Base-by-base conservation (phyloP, 202 grass and related monocot species). In the Carex arenaria region DNA sequence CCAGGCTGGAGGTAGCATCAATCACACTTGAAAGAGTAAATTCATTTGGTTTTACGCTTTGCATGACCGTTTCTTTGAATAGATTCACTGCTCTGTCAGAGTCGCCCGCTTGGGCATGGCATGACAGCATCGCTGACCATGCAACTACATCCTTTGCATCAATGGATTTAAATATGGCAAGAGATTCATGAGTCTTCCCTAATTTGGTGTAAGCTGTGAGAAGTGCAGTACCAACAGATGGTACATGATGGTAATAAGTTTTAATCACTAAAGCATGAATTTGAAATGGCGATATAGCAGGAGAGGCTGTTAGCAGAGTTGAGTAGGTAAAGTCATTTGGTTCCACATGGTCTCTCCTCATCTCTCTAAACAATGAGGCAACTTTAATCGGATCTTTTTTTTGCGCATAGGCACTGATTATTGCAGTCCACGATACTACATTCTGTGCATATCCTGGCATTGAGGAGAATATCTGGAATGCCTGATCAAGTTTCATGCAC, bases 301-400 rank as follows among this genome's bases (percentile, higher is more conserved):
- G 72, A 28, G 86, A 89, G 75, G 84, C 73, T 87, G 66, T 90
- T 69, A 90, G 61, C 66, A 90, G 85, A 79, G 84, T 78, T 1
- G 86, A 90, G 84, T 90, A 93, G 20, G 91, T 90, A 71, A 90
- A 83, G 10, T 85, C 88, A 85, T 93, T 93, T 51, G 89, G 89
- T 60, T 84, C 32, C 13, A 90, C 61, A 71, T 38, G 51, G 51
- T 85, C 79, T 87, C 80, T 71, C 84, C 91, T 89, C 88, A 93
- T 93, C 82, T 79, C 76, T 51, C 31, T 72, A 76, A 89, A 90
- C 72, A 90, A 86, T 60, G 18, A 13, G 66, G 61, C 82, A 78
- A 78, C 86, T 59, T 72, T 85, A 78, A 72, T 49, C 45, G 81
- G 66, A 38, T 85, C 82, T 32, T 75, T 76, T 19, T 86, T 88